phyloP scores from a whole-genome alignment of 306 rosid genomes.

The Cucumis melo region DNA sequence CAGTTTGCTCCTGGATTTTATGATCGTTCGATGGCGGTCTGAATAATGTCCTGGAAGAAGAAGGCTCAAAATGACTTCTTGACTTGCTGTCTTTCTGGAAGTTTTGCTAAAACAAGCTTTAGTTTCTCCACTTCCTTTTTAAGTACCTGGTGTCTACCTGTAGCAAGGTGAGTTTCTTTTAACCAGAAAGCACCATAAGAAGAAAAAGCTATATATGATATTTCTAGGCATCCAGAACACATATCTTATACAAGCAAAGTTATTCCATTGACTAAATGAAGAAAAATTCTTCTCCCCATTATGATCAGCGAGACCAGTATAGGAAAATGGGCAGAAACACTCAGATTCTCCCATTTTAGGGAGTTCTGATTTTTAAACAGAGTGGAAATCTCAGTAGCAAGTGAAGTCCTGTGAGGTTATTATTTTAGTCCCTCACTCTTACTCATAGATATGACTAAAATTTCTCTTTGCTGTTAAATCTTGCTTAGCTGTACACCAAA shows the following conservation, averaged over 20 bases:
- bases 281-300: not conserved
- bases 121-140: slow-evolving; percentile 15
- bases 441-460: not conserved
- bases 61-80: slow-evolving; percentile 13
- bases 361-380: not conserved
- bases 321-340: not conserved
- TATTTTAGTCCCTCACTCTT: not conserved
- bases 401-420: not conserved
- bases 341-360: not conserved
- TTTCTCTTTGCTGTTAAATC: not conserved
- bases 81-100: not conserved
- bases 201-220: not conserved
- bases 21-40: slow-evolving; percentile 2
- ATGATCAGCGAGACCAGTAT: not conserved
- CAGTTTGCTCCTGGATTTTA: not conserved
- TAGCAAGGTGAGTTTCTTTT: not conserved
- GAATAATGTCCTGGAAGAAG: slow-evolving; percentile 1
- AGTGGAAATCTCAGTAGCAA: not conserved
- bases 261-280: not conserved
- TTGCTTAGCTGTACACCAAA: not conserved
- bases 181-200: not conserved
- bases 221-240: not conserved
- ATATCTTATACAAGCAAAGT: not conserved
- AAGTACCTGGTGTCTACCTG: slow-evolving; percentile 24
- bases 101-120: slow-evolving; percentile 8